These are phyloP conservation scores for Metschnikowia matae DNA, from an alignment of 805 yeast species.

Conservation along the genomic window DNA sequence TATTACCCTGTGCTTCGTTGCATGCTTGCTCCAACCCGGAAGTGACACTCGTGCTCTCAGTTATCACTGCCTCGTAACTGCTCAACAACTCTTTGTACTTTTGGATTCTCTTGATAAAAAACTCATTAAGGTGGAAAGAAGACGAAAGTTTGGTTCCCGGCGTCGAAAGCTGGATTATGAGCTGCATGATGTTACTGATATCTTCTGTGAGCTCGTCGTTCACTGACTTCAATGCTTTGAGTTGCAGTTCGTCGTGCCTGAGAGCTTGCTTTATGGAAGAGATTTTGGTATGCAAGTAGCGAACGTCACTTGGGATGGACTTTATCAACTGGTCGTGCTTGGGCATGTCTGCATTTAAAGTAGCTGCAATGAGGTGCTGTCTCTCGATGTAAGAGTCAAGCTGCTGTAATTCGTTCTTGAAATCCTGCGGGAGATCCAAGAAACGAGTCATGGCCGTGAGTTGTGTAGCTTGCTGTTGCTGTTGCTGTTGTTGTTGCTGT, in stretches of 20 bases:
- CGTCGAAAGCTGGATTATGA: slow-evolving; percentile 46
- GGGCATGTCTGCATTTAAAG: slow-evolving; percentile 55
- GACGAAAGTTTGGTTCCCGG: slow-evolving; percentile 59
- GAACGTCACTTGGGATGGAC: slow-evolving; percentile 71
- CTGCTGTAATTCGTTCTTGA: slow-evolving; percentile 64
- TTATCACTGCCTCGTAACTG: slow-evolving; percentile 60
- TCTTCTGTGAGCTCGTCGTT: slow-evolving; percentile 45
- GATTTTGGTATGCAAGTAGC: slow-evolving; percentile 56
- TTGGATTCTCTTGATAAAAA: slow-evolving; percentile 48
- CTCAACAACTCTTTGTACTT: slow-evolving; percentile 45
- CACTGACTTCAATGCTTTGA: slow-evolving; percentile 29
- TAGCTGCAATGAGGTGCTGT: slow-evolving; percentile 70
- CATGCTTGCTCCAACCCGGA: slow-evolving; percentile 38
- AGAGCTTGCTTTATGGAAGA: slow-evolving; percentile 64
- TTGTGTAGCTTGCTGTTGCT: slow-evolving; percentile 42
- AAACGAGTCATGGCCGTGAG: slow-evolving; percentile 73
- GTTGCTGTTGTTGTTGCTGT: slow-evolving; percentile 35
- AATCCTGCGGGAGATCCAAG: slow-evolving; percentile 66
- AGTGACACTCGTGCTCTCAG: slow-evolving; percentile 54
- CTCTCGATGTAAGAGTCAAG: slow-evolving; percentile 68
- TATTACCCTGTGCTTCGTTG: slow-evolving; percentile 38
- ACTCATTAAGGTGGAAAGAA: slow-evolving; percentile 51
- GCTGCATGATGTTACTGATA: slow-evolving; percentile 50
- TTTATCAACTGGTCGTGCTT: slow-evolving; percentile 62
- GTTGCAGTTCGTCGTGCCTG: slow-evolving; percentile 41